Evolutionary conservation across 352 stramenopile genomes (phyloP).

Genomic region (Achlya hypogyna): DNA sequence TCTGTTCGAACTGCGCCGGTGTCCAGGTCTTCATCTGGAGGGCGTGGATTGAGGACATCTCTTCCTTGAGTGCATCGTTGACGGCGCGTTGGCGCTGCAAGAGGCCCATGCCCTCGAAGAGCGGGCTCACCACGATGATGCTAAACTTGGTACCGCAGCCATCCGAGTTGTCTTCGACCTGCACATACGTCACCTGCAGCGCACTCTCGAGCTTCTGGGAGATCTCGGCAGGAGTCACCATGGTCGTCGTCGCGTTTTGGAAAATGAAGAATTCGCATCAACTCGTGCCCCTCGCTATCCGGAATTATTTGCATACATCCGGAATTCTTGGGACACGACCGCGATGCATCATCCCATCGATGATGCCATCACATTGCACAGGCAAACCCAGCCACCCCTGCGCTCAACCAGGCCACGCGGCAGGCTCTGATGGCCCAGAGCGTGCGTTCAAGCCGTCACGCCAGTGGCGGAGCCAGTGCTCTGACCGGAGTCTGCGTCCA

Average conservation of each 20-base stretch:
- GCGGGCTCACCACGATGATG: constrained; percentile 67
- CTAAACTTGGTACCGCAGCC: constrained; percentile 79
- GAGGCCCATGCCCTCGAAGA: constrained; percentile 71
- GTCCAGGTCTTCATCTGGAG: constrained; percentile 85
- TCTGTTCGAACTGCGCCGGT: constrained; percentile 68
- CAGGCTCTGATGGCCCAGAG: no score
- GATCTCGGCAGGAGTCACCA: constrained; percentile 16
- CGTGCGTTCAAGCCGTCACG: neutral
- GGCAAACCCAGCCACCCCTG: no score
- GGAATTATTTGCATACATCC: neutral
- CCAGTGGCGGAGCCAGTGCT: neutral
- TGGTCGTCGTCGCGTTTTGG: neutral
- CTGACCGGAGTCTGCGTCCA: neutral
- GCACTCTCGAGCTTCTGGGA: constrained; percentile 5
- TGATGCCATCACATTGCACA: neutral
- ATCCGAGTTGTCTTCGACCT: constrained; percentile 70
- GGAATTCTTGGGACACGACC: no score
- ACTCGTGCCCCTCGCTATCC: neutral
- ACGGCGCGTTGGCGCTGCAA: constrained; percentile 67
- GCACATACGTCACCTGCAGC: constrained; percentile 31
- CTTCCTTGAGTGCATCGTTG: constrained; percentile 72
- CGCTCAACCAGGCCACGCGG: no score
- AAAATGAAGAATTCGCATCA: neutral
- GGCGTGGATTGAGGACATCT: constrained; percentile 78
- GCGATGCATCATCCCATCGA: neutral